Conservation (phyloP, 2,329 filamentous ascomycete genomes). For the Aspergillus persii region DNA sequence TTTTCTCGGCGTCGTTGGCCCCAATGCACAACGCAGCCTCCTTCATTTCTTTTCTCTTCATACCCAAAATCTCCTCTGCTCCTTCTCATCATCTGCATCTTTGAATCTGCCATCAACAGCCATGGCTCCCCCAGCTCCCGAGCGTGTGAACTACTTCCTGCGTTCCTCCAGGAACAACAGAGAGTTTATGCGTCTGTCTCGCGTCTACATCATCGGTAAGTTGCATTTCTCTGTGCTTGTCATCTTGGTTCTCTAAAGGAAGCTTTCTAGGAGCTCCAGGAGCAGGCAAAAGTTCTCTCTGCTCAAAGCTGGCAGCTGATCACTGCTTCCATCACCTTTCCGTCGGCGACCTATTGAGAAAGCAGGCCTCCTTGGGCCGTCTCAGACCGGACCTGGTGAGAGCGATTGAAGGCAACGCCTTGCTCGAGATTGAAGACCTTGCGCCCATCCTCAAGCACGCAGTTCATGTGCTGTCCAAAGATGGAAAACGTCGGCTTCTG, state of each 20-base stretch:
- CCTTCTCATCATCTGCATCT: not conserved
- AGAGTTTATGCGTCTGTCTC: not conserved
- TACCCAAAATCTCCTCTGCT: no score
- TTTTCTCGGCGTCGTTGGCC: no score
- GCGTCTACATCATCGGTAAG: not conserved
- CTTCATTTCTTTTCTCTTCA: no score
- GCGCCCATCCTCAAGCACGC: not conserved
- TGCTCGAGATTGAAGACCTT: not conserved
- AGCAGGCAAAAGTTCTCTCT: not conserved
- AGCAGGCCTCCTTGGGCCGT: not conserved
- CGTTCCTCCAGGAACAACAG: not conserved
- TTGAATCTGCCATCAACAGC: not conserved
- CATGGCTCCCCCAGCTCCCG: not conserved
- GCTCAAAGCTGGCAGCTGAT: not conserved
- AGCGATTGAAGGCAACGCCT: not conserved
- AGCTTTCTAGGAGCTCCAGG: not conserved
- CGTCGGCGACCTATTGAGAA: not conserved
- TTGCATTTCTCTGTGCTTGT: not conserved
- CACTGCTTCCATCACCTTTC: not conserved
- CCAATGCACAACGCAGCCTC: no score
- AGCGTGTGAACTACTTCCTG: not conserved
- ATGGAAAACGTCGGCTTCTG: not conserved
- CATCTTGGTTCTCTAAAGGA: not conserved
- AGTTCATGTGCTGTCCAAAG: not conserved
- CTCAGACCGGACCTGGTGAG: not conserved